These are phyloP conservation scores for Carex pumila DNA, from an alignment of 176 grass and related monocot species.

Conservation along the genomic window DNA sequence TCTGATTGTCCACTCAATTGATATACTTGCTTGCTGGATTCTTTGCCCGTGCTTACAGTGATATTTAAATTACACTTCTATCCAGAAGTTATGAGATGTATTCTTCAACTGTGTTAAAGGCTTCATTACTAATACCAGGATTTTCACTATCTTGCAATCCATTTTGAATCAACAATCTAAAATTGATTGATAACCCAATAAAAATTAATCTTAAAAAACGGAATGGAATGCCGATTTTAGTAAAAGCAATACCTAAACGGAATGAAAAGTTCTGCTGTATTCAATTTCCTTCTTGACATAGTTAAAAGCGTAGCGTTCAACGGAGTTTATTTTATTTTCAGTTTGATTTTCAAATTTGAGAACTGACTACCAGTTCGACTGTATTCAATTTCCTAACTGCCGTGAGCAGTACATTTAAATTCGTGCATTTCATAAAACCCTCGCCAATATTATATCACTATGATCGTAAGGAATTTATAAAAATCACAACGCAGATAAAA, in stretches of 20 bases:
- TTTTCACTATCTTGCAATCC: background rate
- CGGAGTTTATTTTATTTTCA: background rate
- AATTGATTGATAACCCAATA: no score
- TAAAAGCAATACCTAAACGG: no score
- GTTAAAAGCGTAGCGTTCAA: background rate
- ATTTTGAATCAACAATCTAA: background rate
- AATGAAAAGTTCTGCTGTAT: no score
- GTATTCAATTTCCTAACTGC: background rate
- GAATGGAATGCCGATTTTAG: no score
- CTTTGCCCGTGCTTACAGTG: background rate
- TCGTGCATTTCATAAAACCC: background rate
- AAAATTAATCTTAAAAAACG: no score
- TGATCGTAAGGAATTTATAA: background rate
- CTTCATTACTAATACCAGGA: no score
- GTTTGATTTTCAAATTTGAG: background rate
- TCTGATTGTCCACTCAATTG: background rate
- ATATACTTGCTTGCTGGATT: background rate
- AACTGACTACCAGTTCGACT: background rate
- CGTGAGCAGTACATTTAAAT: background rate
- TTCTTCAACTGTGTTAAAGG: background rate
- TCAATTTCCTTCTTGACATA: no score
- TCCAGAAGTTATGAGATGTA: background rate
- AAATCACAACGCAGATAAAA: background rate
- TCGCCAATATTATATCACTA: background rate
- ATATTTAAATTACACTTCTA: background rate